phyloP scores from a whole-genome alignment of 305 asterid genomes.

The Ilex paraguariensis region DNA sequence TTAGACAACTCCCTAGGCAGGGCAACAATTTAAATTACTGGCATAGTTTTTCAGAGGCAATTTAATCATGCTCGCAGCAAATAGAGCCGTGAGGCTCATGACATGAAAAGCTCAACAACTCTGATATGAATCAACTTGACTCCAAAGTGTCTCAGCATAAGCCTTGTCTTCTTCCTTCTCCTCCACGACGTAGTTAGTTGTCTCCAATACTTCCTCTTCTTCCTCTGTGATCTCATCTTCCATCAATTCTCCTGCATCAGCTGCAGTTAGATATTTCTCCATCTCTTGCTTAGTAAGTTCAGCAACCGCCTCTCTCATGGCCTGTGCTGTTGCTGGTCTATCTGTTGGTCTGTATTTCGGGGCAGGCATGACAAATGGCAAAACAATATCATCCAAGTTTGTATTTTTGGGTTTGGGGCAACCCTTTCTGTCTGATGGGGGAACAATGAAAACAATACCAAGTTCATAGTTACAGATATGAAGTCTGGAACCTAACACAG shows the following conservation, averaged over 20 bases:
- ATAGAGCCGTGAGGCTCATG: no score
- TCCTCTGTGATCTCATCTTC: slow-evolving; percentile 46
- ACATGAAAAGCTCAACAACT: slow-evolving; percentile 4
- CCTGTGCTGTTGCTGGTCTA: slow-evolving; percentile 70
- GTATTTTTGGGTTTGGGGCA: slow-evolving; percentile 14
- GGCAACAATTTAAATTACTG: no score
- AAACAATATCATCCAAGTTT: slow-evolving; percentile 59
- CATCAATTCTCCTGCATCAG: slow-evolving; percentile 18
- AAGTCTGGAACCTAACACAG: slow-evolving; percentile 65
- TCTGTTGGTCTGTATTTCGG: slow-evolving; percentile 61
- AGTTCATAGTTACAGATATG: slow-evolving; percentile 80
- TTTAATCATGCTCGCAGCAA: no score
- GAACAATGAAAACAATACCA: slow-evolving; percentile 69
- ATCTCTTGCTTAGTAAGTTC: slow-evolving; percentile 31
- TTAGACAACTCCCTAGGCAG: no score
- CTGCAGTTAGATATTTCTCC: slow-evolving; percentile 28
- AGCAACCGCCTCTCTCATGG: slow-evolving; percentile 63
- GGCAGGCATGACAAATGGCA: slow-evolving; percentile 81
- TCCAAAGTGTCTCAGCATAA: slow-evolving; percentile 78
- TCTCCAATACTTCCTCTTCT: slow-evolving; percentile 53
- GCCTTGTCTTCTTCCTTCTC: slow-evolving; percentile 84
- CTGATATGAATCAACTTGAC: slow-evolving; percentile 45
- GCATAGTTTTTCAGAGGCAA: no score
- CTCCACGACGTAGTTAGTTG: slow-evolving; percentile 17
- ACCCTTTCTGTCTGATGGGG: slow-evolving; percentile 40